Base-by-base conservation (phyloP, 371 early-diverging fungal species). In the Pancytospora epiphaga region DNA sequence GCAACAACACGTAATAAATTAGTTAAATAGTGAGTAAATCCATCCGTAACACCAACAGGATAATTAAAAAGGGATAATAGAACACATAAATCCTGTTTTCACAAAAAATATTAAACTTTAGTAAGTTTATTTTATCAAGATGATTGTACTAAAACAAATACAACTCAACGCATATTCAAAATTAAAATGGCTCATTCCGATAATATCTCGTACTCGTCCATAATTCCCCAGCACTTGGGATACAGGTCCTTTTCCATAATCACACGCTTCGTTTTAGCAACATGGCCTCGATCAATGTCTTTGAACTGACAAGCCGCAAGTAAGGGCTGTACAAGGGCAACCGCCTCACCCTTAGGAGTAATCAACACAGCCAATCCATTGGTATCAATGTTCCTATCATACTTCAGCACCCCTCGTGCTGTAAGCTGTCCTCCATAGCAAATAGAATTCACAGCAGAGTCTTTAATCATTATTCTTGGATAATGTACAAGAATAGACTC, bases 201-300 rank as follows among this genome's bases (percentile, higher is more conserved):
- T 4, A 70, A 39, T 40, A 76, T 52, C 51, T 77, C 77, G 62
- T 66, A 77, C 22, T 73, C 70, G 6, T 71, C 72, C 75, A 88
- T 86, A 36, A 93, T 92, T 56, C 97, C 95, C 95, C 95, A 97
- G 66, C 88, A 85, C 61, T 91, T 87, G 52, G 93, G 93, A 81
- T 97, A 97, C 12, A 94, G 90, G 82, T 93, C 95, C 70, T 95
- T 90, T 83, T 96, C 96, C 98, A 98, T 98, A 72, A 98, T 95
- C 51, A 98, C 96, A 79, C 97, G 88, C 87, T 95, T 95, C 78
- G 94, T 92, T 85, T 92, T 91, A 76, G 93, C 90, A 61, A 97
- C 93, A 29, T 94, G 89, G 51, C 95, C 95, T 80, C 91, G 91
- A 65, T 86, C 85, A 83, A 88, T 87, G 4, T 91, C 87, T 32